Evolutionary conservation across 176 grass and related monocot species (phyloP).

Genomic region (Carex cristatella): DNA sequence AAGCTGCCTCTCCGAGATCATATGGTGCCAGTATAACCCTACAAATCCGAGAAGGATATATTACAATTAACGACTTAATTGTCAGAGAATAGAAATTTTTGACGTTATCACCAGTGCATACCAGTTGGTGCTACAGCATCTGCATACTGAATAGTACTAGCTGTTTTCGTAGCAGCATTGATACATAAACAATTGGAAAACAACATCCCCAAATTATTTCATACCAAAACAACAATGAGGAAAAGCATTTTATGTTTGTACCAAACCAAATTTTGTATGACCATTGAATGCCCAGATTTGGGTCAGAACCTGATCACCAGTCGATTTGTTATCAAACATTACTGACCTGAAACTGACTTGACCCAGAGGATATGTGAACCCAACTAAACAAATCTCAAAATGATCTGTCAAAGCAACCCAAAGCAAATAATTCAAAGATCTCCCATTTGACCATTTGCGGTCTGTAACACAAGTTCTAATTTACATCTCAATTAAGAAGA

Average conservation of each 20-base stretch:
- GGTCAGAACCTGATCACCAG: background rate
- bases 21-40: conserved; percentile 31
- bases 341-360: background rate
- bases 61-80: background rate
- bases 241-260: background rate
- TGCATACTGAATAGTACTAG: background rate
- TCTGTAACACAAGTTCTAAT: background rate
- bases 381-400: background rate
- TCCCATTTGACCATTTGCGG: background rate
- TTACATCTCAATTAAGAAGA: conserved; percentile 59
- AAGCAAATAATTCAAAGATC: background rate
- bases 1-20: conserved; percentile 33
- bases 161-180: background rate
- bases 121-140: background rate
- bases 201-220: background rate
- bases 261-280: background rate
- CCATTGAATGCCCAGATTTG: background rate
- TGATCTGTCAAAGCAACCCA: background rate
- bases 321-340: background rate
- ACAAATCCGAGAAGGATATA: background rate
- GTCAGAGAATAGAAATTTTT: background rate
- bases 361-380: background rate
- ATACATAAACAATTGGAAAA: background rate
- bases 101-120: background rate
- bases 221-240: background rate